Base-by-base conservation (phyloP, 257 asterid genomes). In the Apocynum venetum region DNA sequence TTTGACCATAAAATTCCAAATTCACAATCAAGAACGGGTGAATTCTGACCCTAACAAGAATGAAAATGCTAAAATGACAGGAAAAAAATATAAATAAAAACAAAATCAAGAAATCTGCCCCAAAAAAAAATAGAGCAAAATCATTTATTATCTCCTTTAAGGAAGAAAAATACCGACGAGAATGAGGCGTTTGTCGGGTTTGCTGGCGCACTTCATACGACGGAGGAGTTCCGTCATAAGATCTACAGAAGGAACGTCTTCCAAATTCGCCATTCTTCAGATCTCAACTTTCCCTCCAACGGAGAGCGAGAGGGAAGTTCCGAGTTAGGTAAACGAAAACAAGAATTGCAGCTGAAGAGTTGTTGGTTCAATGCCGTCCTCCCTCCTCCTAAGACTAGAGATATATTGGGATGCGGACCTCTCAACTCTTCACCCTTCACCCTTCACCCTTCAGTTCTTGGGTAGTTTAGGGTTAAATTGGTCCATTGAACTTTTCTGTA, bases 181-280 rank as follows among this genome's bases (percentile, higher is more conserved):
- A 81, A 93, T 91, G 84, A 93, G 94, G 83, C 98, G 93, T 78
- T 91, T 93, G 86, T 93, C 97, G 15, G 98, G 98, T 71, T 91
- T 91, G 82, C 70, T 66, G 75, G 93, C 84, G 71, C 96, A 91
- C 80, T 87, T 93, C 89, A 90, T 80, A 15, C 96, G 96, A 82
- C 90, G 91, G 81, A 93, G 96, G 71, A 91, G 88, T 84, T 93
- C 96, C 81, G 93, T 68, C 96, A 91, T 87, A 67, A 91, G 92
- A 84, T 88, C 95, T 53, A 83, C 86, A 2, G 92, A 87, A 8
- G 89, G 91, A 36, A 91, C 92, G 73, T 93, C 96, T 61, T 91
- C 98, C 80, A 93, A 85, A 79, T 80, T 84, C 77, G 82, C 82
- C 76, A 72, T 72, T 72, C 75, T 71, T 71, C 75, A 67, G 72